Evolutionary conservation across 208 protist species (phyloP), one percentile per base, ranked within the genome.

Genomic region (Crithidia thermophila): DNA sequence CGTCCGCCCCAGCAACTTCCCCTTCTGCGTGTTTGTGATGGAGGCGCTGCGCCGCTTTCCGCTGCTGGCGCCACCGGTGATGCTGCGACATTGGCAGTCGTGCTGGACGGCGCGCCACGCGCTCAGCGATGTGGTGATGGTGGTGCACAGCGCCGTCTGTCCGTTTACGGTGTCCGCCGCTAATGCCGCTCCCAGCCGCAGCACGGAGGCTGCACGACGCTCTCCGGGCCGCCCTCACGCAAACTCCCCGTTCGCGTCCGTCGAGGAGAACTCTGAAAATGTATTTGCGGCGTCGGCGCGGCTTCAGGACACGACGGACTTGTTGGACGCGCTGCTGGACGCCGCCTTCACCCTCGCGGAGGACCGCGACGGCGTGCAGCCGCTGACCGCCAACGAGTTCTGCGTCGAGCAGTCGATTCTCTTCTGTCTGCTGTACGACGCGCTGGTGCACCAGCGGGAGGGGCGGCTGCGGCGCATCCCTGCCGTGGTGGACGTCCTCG

Each of bases 341-440:
- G 72, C 79, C 23, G 57, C 82, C 16, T 68, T 60, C 55, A 47
- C 72, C 46, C 49, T 89, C 42, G 67, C 68, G 49, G 51, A 80
- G 46, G 60, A 72, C 33, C 73, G 51, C 47, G 75, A 77, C 43
- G 25, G 27, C 43, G 33, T 55, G 11, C 36, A 43, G 16, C 69
- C 77, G 16, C 58, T 89, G 9, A 39, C 71, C 0, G 46, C 13
- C 46, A 73, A 62, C 33, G 81, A 72, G 23, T 62, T 67, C 27
- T 31, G 33, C 7, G 30, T 84, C 1, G 79, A 82, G 58, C 82
- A 88, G 25, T 77, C 81, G 13, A 67, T 82, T 0, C 40, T 76
- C 23, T 90, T 90, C 37, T 67, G 83, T 39, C 72, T 94, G 9
- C 59, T 87, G 28, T 86, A 88, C 53, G 83, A 87, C 39, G 88